Evolutionary conservation across 495 filamentous ascomycete species (phyloP).

Genomic region (Emericellopsis terricola): DNA sequence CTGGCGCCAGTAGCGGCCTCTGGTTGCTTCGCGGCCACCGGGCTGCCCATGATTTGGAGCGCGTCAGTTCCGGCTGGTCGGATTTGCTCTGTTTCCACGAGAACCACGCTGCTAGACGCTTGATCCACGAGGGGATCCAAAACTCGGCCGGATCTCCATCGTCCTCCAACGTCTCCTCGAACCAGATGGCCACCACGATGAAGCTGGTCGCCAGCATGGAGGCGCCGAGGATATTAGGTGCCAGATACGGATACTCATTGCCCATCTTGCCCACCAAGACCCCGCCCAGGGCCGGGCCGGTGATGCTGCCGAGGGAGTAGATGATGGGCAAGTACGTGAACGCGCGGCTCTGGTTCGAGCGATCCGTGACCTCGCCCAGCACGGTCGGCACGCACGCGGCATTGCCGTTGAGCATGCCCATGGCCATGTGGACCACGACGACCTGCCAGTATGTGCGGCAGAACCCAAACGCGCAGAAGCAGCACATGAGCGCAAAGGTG

Average conservation of each 20-base stretch:
- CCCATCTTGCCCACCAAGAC: conserved; percentile 41
- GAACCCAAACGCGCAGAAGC: conserved; percentile 79
- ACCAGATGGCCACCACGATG: conserved; percentile 49
- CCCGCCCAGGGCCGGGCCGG: conserved; percentile 80
- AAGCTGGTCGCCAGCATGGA: conserved; percentile 55
- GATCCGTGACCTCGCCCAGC: conserved; percentile 86
- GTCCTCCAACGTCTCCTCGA: conserved; percentile 79
- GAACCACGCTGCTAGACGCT: background rate
- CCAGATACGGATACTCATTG: conserved; percentile 60
- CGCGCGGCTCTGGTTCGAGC: conserved; percentile 77
- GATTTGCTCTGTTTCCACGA: no score
- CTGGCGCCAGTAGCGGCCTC: background rate
- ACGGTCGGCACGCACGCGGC: conserved; percentile 73
- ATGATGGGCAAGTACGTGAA: conserved; percentile 88
- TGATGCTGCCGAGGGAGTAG: conserved; percentile 85
- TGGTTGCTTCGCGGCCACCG: background rate
- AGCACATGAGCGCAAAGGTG: conserved; percentile 59
- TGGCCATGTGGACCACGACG: conserved; percentile 64
- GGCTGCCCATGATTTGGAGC: background rate
- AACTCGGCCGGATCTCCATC: conserved; percentile 19
- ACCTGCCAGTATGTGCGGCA: conserved; percentile 69
- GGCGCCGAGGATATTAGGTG: conserved; percentile 64
- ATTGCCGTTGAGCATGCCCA: conserved; percentile 91
- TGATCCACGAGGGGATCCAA: conserved; percentile 1
- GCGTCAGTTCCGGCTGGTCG: background rate